A percentile compares a stretch with the other conserved stretches of the same genome.
Conservation (phyloP, 306 rosid species). For the Begonia loranthoides region DNA sequence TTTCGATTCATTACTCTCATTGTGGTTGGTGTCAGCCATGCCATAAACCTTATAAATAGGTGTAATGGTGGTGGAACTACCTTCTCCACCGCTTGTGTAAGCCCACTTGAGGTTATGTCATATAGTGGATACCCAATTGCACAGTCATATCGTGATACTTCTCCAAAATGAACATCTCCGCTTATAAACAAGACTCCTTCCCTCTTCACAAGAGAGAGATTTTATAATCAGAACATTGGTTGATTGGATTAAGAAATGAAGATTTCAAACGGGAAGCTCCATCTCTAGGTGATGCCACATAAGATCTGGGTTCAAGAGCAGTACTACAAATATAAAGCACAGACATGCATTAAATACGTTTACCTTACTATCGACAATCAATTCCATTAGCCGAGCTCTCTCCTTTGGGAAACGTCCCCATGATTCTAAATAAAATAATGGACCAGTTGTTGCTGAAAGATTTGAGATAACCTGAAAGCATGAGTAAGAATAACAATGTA, state of each 20-base stretch:
- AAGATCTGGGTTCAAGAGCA: background rate
- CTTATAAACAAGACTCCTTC: conserved; percentile 59
- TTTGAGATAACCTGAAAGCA: conserved; percentile 62
- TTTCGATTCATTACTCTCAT: conserved; percentile 49
- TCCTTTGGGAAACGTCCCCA: conserved; percentile 86
- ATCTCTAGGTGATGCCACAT: background rate
- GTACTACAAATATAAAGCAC: conserved; percentile 2
- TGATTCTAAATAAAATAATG: conserved; percentile 49
- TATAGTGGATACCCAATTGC: conserved; percentile 56
- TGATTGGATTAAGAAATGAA: too few species aligned
- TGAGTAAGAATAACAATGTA: background rate
- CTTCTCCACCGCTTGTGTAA: conserved; percentile 63
- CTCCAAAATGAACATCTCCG: conserved; percentile 91
- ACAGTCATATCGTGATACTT: conserved; percentile 67
- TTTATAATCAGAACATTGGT: too few species aligned
- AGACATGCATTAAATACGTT: conserved; percentile 4
- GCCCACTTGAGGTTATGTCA: conserved; percentile 71
- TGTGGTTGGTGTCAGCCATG: conserved; percentile 57
- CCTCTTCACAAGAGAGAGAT: conserved; percentile 26
- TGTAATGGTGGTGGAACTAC: conserved; percentile 37
- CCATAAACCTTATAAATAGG: conserved; percentile 38
- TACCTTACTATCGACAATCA: conserved; percentile 65
- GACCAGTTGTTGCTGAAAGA: conserved; percentile 52
- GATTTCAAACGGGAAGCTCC: background rate
- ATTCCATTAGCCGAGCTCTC: conserved; percentile 54